These are phyloP conservation scores for Mariannaea sp. DNA, from an alignment of 2,329 filamentous ascomycete genomes.

Conservation along the genomic window DNA sequence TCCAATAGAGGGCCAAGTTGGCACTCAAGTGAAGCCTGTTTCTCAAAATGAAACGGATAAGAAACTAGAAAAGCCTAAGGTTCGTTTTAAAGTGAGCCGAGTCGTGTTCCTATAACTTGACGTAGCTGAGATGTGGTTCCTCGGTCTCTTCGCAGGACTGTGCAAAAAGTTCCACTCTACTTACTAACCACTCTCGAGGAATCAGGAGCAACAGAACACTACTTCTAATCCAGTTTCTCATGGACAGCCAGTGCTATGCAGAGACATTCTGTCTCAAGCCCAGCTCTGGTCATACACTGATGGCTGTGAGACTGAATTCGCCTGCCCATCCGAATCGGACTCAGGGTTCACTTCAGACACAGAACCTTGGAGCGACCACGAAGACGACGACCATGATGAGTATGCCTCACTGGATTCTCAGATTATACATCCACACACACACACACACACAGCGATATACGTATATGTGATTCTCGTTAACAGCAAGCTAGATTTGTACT, in stretches of 20 bases:
- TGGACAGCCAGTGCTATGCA: constrained; percentile 12
- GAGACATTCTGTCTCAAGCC: constrained; percentile 1
- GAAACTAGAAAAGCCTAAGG: neutral
- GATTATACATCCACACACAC: no score
- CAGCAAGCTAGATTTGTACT: constrained; percentile 22
- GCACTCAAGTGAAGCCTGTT: neutral
- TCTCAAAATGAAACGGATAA: neutral
- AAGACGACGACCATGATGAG: constrained; percentile 32
- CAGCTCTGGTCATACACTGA: constrained; percentile 10
- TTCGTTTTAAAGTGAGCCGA: neutral
- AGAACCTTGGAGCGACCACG: constrained; percentile 29
- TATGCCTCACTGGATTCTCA: constrained; percentile 6
- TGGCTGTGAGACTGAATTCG: constrained; percentile 16
- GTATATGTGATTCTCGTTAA: neutral
- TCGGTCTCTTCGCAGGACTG: no score
- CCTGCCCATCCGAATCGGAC: constrained; percentile 31
- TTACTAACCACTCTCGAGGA: constrained; percentile 2
- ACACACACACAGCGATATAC: no score
- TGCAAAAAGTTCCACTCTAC: no score
- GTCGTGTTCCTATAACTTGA: neutral
- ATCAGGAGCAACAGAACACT: neutral
- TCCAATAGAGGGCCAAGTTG: neutral
- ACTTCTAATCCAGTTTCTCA: neutral
- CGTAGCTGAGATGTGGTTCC: no score
- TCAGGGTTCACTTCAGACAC: constrained; percentile 26